Base-by-base conservation (phyloP, 345 rosid genomes). In the Microcos paniculata region DNA sequence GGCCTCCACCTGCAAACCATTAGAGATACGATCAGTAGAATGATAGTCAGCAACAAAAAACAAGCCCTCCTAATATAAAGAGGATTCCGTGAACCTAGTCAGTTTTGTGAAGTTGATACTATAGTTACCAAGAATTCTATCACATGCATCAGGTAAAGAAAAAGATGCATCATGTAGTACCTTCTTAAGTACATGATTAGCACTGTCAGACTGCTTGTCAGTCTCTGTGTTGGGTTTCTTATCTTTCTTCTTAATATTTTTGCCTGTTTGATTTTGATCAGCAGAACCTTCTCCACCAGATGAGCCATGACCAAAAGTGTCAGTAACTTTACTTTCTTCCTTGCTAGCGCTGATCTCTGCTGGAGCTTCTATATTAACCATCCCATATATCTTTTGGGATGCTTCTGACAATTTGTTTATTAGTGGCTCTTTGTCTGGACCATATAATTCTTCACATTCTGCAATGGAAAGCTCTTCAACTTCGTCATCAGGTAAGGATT, bases 401-500 rank as follows among this genome's bases (percentile, higher is more conserved):
- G 70, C 78, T 33, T 45, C 82, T 45, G 89, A 82, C 75, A 86
- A 75, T 76, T 86, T 87, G 43, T 84, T 79, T 23, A 89, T 76
- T 43, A 87, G 72, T 48, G 95, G 91, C 80, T 92, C 94, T 82
- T 87, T 88, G 45, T 92, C 98, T 30, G 97, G 97, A 70, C 97
- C 97, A 78, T 90, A 94, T 61, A 91, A 79, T 78, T 90, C 99
- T 83, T 94, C 97, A 87, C 90, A 91, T 80, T 93, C 98, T 78
- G 89, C 89, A 45, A 83, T 61, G 71, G 94, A 93, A 78, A 85
- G 87, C 69, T 80, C 93, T 71, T 83, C 91, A 35, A 55, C 84
- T 73, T 85, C 91, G 46, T 74, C 88, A 75, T 74, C 74, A 9
- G 83, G 87, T 53, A 83, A 73, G 51, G 80, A 61, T 73, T 85